Conservation (phyloP, 2,329 filamentous ascomycete species). For the Aspergillus alliaceus region DNA sequence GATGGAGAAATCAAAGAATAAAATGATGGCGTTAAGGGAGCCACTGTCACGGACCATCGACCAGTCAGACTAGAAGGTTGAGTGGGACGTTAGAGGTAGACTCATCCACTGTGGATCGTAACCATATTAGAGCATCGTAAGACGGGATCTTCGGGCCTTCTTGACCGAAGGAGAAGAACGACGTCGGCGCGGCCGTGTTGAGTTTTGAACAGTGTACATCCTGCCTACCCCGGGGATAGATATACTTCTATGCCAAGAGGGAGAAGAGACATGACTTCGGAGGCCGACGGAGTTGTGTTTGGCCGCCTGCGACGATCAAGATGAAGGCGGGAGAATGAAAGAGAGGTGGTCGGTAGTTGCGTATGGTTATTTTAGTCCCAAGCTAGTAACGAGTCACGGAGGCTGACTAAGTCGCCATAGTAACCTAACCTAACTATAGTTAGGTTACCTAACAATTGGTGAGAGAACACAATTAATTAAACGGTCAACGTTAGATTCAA, state of each 20-base stretch:
- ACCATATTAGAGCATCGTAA: slow-evolving; percentile 4
- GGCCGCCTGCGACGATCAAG: background rate
- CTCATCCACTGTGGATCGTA: slow-evolving; percentile 14
- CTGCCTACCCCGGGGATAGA: background rate
- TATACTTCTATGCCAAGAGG: background rate
- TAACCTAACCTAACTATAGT: no score
- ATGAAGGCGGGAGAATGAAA: no score
- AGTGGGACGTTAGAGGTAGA: slow-evolving; percentile 16
- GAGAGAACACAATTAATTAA: no score
- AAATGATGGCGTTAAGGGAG: background rate
- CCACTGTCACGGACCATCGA: slow-evolving; percentile 1
- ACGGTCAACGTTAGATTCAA: background rate
- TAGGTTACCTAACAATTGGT: no score
- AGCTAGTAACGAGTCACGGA: background rate
- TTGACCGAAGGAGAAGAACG: background rate
- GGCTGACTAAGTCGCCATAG: background rate
- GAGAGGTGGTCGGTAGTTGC: background rate
- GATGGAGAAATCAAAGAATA: background rate
- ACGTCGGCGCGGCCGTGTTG: background rate
- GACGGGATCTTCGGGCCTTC: slow-evolving; percentile 6
- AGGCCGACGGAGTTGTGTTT: slow-evolving; percentile 1
- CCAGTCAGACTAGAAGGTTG: slow-evolving; percentile 3
- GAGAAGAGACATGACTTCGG: background rate
- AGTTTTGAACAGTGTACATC: background rate
- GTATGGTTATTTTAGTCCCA: background rate